Evolutionary conservation across 2,329 filamentous ascomycete species (phyloP).

Genomic region (Stachybotrys chartarum): DNA sequence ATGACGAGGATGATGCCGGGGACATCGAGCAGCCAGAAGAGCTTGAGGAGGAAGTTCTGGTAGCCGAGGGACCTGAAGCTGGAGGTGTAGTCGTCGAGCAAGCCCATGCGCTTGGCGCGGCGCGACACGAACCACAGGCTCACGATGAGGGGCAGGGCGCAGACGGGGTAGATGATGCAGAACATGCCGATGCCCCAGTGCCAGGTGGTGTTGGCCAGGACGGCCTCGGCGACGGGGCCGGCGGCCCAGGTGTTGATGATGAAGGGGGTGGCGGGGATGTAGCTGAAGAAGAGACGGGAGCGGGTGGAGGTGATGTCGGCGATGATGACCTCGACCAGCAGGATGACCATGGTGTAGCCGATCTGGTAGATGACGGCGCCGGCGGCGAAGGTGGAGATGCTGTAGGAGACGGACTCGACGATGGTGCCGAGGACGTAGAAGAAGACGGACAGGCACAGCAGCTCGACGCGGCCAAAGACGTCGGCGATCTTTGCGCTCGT

Average conservation of each 20-base stretch:
- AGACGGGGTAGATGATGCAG: constrained; percentile 54
- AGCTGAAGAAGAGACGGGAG: constrained; percentile 57
- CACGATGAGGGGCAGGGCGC: constrained; percentile 47
- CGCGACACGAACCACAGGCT: constrained; percentile 42
- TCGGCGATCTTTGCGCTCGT: constrained; percentile 55
- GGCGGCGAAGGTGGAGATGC: constrained; percentile 44
- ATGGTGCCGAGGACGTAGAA: constrained; percentile 54
- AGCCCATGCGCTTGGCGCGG: constrained; percentile 44
- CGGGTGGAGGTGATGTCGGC: constrained; percentile 58
- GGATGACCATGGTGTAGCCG: constrained; percentile 54
- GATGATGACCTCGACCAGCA: constrained; percentile 58
- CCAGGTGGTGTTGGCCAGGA: constrained; percentile 45
- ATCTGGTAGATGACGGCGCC: constrained; percentile 56
- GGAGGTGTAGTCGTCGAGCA: constrained; percentile 29
- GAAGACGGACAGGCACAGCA: constrained; percentile 47
- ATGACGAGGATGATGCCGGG: constrained; percentile 37
- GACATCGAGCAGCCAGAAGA: constrained; percentile 40
- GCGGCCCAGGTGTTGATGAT: constrained; percentile 60
- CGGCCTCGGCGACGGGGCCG: constrained; percentile 45
- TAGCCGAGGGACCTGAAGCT: constrained; percentile 23
- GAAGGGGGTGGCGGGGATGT: constrained; percentile 52
- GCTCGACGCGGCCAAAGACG: constrained; percentile 56
- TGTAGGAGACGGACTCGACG: constrained; percentile 43
- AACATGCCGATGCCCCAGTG: constrained; percentile 60
- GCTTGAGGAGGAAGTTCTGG: constrained; percentile 24